Conservation (phyloP, 139 green algal species). For the Micromonas pusilla region DNA sequence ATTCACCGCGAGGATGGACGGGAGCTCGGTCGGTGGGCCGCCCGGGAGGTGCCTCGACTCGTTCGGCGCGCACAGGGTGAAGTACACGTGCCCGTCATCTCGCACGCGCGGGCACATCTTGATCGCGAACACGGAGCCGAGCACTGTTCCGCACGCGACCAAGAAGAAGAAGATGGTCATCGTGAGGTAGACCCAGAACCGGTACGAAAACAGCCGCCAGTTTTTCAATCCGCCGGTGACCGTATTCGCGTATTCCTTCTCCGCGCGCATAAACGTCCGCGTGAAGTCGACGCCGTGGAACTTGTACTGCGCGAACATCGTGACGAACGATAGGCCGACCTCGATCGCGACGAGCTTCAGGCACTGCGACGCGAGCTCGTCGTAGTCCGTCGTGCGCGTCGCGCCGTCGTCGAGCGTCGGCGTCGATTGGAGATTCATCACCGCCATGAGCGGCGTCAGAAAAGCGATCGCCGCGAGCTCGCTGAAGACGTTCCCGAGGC, state of each 20-base stretch:
- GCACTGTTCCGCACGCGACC: not conserved
- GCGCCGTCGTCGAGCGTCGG: not conserved
- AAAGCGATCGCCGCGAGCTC: not conserved
- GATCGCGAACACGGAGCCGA: not conserved
- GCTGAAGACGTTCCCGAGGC: not conserved
- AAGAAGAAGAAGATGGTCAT: not conserved
- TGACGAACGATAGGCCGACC: constrained; percentile 4
- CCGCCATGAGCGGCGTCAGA: not conserved
- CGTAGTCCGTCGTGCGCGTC: not conserved
- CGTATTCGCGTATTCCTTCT: not conserved
- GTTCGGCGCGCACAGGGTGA: not conserved
- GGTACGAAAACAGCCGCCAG: not conserved
- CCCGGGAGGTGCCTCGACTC: not conserved
- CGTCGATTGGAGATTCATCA: not conserved
- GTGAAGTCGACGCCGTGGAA: constrained; percentile 7
- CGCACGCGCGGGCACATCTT: not conserved
- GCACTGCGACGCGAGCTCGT: not conserved
- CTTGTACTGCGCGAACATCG: constrained; percentile 2
- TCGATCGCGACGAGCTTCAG: constrained; percentile 18
- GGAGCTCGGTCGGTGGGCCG: not conserved
- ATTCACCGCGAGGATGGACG: not conserved
- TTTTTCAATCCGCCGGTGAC: too few species aligned
- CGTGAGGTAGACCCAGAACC: not conserved
- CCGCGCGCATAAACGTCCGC: not conserved
- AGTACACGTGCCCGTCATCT: not conserved